Base-by-base conservation (phyloP, 768 basidiomycete species). In the Tricholomella constricta region DNA sequence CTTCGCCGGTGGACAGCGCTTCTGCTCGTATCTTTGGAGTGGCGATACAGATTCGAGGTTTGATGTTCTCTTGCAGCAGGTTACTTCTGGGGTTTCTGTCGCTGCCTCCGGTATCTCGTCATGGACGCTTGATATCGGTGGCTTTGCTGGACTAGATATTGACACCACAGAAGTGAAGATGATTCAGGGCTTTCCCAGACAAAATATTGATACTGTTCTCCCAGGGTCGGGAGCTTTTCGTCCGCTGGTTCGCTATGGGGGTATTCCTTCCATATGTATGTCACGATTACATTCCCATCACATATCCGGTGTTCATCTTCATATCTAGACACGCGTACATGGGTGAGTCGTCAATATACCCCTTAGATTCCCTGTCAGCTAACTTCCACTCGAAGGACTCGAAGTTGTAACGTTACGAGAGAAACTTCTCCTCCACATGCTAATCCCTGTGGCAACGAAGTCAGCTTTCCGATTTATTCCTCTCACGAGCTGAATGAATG, bases 51-150 rank as follows among this genome's bases (percentile, higher is more conserved):
- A 64, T 26, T 69, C 69, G n/a, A 54, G 61, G 26, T 71, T 70
- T 47, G 67, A 69, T 47, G 69, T 70, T 31, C 42, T 72, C 19
- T 51, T 69, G 37, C 70, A 72, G 45, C 71, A 72, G 53, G 65
- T 72, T 32, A 72, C 71, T 12, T 58, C 65, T 22, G 70, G 70
- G 4, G 67, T 69, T 1, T 69, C 65, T 23, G 61, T 71, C 12
- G 68, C 69, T 22, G 69, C 71, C 11, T 69, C 69, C 15, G 70
- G 71, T 11, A 72, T 72, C 9, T 71, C 71, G 1, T 64, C 67
- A 7, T 72, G 71, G 71, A 72, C 71, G 17, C 49, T 72, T 31
- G 71, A 72, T 54, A 71, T 72, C 52, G 71, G 71, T 8, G 71
- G 71, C 3, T 72, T 72, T 51, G 41, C 62, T 8, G 70, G 70